Evolutionary conservation across 1,284 basidiomycete species (phyloP), one percentile per base, ranked within the genome.

Genomic region (Cutaneotrichosporon curvatum): DNA sequence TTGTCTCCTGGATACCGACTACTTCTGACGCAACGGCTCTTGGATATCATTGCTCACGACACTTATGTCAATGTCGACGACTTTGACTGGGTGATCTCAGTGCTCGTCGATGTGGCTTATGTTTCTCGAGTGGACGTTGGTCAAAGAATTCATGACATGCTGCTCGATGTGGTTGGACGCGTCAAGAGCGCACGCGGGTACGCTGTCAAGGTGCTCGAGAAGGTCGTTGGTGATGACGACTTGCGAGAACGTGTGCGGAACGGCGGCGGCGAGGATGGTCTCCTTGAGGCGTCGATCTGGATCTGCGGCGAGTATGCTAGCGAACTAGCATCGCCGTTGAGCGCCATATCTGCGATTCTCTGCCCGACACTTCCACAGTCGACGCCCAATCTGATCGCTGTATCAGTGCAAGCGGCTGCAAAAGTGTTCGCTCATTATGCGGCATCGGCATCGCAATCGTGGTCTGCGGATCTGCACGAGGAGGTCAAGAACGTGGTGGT

Each of bases 11-110:
- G 86, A 4, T 95, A 96, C 64, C 84, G 90, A 10, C 76, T 89
- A 19, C 80, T 83, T 46, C 79, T 96, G 28, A 79, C 85, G 0
- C 82, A 85, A 53, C 78, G 81, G 8, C 85, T 97, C 50, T 76
- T 96, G n/a, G 73, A 77, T 19, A 84, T 95, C 57, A 85, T 89
- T 51, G 83, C 85, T 5, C 78, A 80, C 50, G 82, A 85, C 47
- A 84, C 84, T 7, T 98, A 95, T 61, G 81, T 83, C 45, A 85
- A 92, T 61, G 79, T 99, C 31, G 78, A 78, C 32, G 90, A 97
- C 71, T 96, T 97, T 63, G 85, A 92, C 61, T 99, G 95, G 95
- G 95, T 90, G 64, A 76, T 97, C 21, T 94, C 91, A 8, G 87
- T 92, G 3, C 80, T 96, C 20, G 79, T 95, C 37, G 88, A 95